Evolutionary conservation across 306 rosid genomes (phyloP), one percentile per base, ranked within the genome.

Genomic region (Dryas drummondii): DNA sequence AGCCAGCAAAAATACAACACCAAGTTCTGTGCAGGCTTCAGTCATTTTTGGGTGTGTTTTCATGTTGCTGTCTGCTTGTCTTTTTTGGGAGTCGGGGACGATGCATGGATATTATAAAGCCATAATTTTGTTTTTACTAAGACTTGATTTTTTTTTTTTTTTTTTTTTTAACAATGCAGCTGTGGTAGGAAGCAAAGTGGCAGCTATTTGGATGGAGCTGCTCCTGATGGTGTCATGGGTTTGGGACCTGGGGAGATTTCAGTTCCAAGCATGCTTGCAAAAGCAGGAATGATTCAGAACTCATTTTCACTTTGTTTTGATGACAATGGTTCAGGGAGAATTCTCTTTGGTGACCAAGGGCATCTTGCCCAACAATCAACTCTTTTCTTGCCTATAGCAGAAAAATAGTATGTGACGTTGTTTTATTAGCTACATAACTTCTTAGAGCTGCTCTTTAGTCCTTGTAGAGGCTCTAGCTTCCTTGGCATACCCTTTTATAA

Each of bases 161-260:
- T n/a, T n/a, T n/a, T 59, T n/a, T n/a, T 55, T 32, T 51, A 27
- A 72, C 61, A 73, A 51, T 81, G 79, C 83, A 90, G 92, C 51
- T 90, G 92, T 76, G 96, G 89, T 44, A 84, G 88, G 79, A 84
- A 70, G 49, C 91, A 90, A 75, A 84, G 74, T 79, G 96, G 96
- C 57, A 68, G 17, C 26, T 90, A 81, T 84, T 81, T 90, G 79
- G 56, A 72, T 5, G 96, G 92, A 60, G 96, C 81, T 75, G 90
- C 88, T 37, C 96, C 92, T 58, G 89, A 88, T 78, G 90, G 96
- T 63, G 74, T 90, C 14, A 73, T 90, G 87, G 96, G 96, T 76
- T 74, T 90, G 74, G 96, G 96, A 76, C 84, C 85, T 26, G 91
- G 89, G 42, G 76, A 82, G 70, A 81, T 88, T 75, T 87, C 92